Evolutionary conservation across 2,329 filamentous ascomycete species (phyloP).

Genomic region (Podosphaera aphanis): DNA sequence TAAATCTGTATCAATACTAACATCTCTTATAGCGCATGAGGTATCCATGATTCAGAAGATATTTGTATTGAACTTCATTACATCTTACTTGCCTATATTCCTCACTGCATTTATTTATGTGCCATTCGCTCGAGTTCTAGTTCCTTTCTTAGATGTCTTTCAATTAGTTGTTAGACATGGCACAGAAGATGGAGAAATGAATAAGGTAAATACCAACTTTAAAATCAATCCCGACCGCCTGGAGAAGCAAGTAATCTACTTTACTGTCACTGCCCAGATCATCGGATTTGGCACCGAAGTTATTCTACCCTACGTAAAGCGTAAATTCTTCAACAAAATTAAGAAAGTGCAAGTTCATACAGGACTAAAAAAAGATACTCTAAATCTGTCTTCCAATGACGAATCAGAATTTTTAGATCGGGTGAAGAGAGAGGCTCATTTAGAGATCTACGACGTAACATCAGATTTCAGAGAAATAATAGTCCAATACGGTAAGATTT

Average conservation of each 20-base stretch:
- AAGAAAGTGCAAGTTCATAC: constrained; percentile 44
- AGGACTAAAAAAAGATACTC: constrained; percentile 29
- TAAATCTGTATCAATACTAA: neutral
- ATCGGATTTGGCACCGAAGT: constrained; percentile 72
- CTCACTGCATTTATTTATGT: constrained; percentile 88
- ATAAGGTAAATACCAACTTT: constrained; percentile 36
- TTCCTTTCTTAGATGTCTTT: constrained; percentile 72
- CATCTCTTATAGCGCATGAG: constrained; percentile 36
- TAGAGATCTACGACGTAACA: constrained; percentile 73
- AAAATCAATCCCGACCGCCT: constrained; percentile 64
- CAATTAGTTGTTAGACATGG: constrained; percentile 50
- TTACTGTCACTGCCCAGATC: constrained; percentile 80
- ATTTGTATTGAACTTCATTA: constrained; percentile 91
- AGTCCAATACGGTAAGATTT: constrained; percentile 41
- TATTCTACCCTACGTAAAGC: constrained; percentile 65
- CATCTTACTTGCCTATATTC: constrained; percentile 78
- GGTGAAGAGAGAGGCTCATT: constrained; percentile 60
- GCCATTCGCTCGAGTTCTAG: constrained; percentile 63
- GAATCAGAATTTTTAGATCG: constrained; percentile 60
- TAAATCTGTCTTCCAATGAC: constrained; percentile 22
- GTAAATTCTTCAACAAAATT: constrained; percentile 53
- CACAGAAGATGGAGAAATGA: constrained; percentile 48
- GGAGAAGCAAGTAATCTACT: constrained; percentile 82
- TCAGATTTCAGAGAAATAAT: constrained; percentile 85
- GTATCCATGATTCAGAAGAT: constrained; percentile 75